These are phyloP conservation scores for Collybia mongolica DNA, from an alignment of 768 basidiomycete species.

Conservation along the genomic window DNA sequence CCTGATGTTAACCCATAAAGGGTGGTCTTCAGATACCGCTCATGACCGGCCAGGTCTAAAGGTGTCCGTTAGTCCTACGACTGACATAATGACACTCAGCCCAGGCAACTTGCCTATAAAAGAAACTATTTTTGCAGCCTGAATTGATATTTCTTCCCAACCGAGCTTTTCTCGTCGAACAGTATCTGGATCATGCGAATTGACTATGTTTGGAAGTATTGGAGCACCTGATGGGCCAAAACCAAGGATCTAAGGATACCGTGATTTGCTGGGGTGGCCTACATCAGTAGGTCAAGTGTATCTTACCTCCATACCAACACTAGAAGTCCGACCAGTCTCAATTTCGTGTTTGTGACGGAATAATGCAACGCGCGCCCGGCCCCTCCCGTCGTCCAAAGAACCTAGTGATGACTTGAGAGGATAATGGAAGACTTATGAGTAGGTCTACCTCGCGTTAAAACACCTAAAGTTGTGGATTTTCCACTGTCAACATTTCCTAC, in stretches of 20 bases:
- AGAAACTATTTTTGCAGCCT: slow-evolving; percentile 89
- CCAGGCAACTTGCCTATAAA: slow-evolving; percentile 66
- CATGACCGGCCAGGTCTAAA: slow-evolving; percentile 92
- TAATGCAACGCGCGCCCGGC: slow-evolving; percentile 79
- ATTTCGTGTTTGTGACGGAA: slow-evolving; percentile 98
- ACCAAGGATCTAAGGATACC: slow-evolving; percentile 69
- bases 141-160: slow-evolving; percentile 93
- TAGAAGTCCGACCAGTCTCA: slow-evolving; percentile 92
- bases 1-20: slow-evolving; percentile 94
- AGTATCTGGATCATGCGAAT: slow-evolving; percentile 58
- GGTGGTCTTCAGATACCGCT: slow-evolving; percentile 90
- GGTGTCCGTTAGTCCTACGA: not conserved
- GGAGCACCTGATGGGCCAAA: slow-evolving; percentile 77
- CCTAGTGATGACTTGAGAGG: slow-evolving; percentile 38
- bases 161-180: slow-evolving; percentile 83
- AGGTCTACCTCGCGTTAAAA: slow-evolving; percentile 81
- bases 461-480: slow-evolving; percentile 92
- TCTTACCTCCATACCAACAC: slow-evolving; percentile 92
- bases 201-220: slow-evolving; percentile 67
- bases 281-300: not conserved
- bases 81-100: no score
- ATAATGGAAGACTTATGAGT: slow-evolving; percentile 7
- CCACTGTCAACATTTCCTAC: slow-evolving; percentile 96
- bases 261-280: no score
- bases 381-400: slow-evolving; percentile 78